Conservation (phyloP, 164 flowering plant genomes). For the Vitis cinerea region DNA sequence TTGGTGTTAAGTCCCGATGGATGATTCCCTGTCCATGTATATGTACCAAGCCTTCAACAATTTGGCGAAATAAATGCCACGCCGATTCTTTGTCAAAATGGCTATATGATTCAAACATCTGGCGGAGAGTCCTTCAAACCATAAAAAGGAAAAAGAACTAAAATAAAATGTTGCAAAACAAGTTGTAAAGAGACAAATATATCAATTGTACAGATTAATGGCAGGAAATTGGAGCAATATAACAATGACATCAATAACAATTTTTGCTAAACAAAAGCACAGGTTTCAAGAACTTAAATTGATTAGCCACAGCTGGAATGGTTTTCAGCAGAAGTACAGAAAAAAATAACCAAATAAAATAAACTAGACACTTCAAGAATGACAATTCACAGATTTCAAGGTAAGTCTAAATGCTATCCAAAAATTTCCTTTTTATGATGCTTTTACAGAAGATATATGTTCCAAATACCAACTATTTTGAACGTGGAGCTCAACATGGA, state of each 20-base stretch:
- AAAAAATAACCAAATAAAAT: not conserved
- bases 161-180: not conserved
- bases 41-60: conserved; percentile 94
- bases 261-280: not conserved
- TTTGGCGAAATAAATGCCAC: conserved; percentile 94
- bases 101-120: conserved; percentile 73
- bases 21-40: conserved; percentile 98
- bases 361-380: not conserved
- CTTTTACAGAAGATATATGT: too few species aligned
- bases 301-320: not conserved
- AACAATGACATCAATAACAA: not conserved
- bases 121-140: conserved; percentile 73
- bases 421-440: too few species aligned
- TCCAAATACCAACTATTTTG: too few species aligned
- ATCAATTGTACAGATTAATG: not conserved
- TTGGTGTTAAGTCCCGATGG: conserved; percentile 95
- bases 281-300: not conserved
- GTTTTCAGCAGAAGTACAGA: not conserved
- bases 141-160: not conserved
- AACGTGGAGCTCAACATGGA: too few species aligned
- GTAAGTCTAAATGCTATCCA: too few species aligned
- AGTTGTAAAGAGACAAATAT: not conserved
- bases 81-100: conserved; percentile 71
- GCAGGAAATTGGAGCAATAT: not conserved
- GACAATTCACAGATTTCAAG: too few species aligned